Percentiles rank a stretch among this genome's conserved stretches.
These are phyloP conservation scores for Monilinia polystroma DNA, from an alignment of 2,329 filamentous ascomycete species.

Conservation along the genomic window DNA sequence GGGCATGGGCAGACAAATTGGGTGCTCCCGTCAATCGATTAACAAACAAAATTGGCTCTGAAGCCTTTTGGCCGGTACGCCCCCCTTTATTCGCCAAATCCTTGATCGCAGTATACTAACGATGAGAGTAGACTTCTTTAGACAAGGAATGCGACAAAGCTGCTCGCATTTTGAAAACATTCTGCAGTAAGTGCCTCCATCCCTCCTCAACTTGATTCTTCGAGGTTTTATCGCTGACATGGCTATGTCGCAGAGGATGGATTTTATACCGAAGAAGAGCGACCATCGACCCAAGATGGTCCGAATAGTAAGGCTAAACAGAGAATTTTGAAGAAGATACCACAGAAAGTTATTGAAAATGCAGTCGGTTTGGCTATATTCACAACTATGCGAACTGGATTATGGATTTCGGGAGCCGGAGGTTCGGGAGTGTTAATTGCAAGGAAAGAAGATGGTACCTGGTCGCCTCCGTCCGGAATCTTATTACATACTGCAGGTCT, in stretches of 20 bases:
- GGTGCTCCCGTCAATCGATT: constrained; percentile 76
- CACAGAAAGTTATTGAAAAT: constrained; percentile 78
- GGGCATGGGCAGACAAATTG: constrained; percentile 63
- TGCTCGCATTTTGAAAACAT: constrained; percentile 82
- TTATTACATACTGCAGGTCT: constrained; percentile 85
- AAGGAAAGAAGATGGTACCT: constrained; percentile 77
- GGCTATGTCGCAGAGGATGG: constrained; percentile 55
- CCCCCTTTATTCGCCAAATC: background rate
- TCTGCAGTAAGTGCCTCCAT: constrained; percentile 66
- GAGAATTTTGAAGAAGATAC: constrained; percentile 75
- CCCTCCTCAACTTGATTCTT: constrained; percentile 17
- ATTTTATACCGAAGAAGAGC: constrained; percentile 59
- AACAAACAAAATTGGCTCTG: constrained; percentile 76
- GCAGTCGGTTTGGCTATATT: constrained; percentile 91
- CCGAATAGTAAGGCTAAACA: constrained; percentile 51
- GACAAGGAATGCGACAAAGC: constrained; percentile 91
- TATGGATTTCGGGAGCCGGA: constrained; percentile 89
- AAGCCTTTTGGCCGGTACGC: constrained; percentile 71
- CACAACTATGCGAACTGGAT: constrained; percentile 89
- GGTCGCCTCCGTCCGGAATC: constrained; percentile 89
- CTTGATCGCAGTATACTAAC: background rate
- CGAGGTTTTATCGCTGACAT: constrained; percentile 5
- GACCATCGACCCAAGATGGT: constrained; percentile 33
- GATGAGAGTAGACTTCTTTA: constrained; percentile 54
- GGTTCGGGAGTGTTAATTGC: constrained; percentile 86